Evolutionary conservation across 345 rosid genomes (phyloP).

Genomic region (Leavenworthia alabamica): DNA sequence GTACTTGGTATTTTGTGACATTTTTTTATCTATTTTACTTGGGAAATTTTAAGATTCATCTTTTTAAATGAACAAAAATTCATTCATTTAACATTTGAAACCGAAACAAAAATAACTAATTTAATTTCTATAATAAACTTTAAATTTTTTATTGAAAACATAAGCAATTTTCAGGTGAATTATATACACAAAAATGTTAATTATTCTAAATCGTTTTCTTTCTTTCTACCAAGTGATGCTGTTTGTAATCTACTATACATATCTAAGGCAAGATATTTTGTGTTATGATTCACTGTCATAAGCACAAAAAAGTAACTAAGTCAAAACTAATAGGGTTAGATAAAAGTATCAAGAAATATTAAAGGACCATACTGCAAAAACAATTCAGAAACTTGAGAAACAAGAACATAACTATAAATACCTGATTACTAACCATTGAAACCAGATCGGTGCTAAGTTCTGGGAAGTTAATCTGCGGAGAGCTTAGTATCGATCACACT

Average conservation of each 20-base stretch:
- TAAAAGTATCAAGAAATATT: accelerated
- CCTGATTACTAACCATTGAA: constrained; percentile 14
- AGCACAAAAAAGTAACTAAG: constrained; percentile 19
- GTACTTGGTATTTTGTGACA: neutral
- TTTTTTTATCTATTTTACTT: neutral
- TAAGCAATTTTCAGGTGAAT: no score
- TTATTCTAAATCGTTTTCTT: no score
- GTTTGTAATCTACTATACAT: constrained; percentile 13
- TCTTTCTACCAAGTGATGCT: constrained; percentile 17
- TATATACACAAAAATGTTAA: constrained; percentile 1
- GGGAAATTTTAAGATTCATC: neutral
- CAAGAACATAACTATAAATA: constrained; percentile 31
- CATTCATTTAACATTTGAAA: no score
- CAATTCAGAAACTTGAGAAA: accelerated
- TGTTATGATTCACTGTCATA: constrained; percentile 18
- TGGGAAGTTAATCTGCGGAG: constrained; percentile 32
- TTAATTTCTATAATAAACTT: no score
- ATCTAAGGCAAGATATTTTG: constrained; percentile 25
- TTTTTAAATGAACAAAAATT: no score
- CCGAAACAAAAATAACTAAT: neutral
- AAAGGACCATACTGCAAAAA: neutral
- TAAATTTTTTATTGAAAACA: no score
- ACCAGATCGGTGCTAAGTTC: constrained; percentile 32
- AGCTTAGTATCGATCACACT: constrained; percentile 30
- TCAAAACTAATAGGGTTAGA: neutral